These are phyloP conservation scores for Pythium sp. DNA, from an alignment of 352 stramenopile genomes.

Conservation along the genomic window DNA sequence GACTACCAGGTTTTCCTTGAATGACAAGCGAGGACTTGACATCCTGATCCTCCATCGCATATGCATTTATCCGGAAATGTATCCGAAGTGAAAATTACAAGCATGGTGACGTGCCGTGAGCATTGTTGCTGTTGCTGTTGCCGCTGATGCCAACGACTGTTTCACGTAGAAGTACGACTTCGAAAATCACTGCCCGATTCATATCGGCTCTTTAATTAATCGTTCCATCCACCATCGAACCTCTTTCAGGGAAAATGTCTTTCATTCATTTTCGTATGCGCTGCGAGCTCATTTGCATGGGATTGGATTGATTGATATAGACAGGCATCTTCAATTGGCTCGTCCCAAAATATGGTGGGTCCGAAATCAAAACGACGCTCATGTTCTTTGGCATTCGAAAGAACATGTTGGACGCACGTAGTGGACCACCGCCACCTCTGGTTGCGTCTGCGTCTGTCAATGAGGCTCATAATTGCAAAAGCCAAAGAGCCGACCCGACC, in stretches of 20 bases:
- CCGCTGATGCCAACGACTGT: too few relatives aligned
- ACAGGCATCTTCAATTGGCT: not conserved
- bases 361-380: constrained; percentile 8
- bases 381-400: constrained; percentile 9
- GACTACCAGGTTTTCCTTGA: not conserved
- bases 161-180: too few relatives aligned
- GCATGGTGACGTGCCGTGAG: too few relatives aligned
- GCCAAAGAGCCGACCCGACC: too few relatives aligned
- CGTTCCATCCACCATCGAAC: too few relatives aligned
- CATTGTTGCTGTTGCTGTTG: too few relatives aligned
- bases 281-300: not conserved
- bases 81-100: too few relatives aligned
- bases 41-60: not conserved
- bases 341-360: not conserved
- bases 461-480: not conserved
- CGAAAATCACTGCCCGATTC: too few relatives aligned
- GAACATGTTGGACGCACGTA: constrained; percentile 2
- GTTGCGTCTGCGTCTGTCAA: not conserved
- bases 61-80: not conserved
- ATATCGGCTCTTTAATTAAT: too few relatives aligned
- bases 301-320: not conserved
- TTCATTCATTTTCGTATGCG: not conserved
- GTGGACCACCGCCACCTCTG: not conserved
- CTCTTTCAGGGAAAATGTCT: not conserved
- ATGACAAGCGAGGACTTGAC: not conserved